These are phyloP conservation scores for Eucalyptus erythrocorys DNA, from an alignment of 345 rosid genomes.

Conservation along the genomic window DNA sequence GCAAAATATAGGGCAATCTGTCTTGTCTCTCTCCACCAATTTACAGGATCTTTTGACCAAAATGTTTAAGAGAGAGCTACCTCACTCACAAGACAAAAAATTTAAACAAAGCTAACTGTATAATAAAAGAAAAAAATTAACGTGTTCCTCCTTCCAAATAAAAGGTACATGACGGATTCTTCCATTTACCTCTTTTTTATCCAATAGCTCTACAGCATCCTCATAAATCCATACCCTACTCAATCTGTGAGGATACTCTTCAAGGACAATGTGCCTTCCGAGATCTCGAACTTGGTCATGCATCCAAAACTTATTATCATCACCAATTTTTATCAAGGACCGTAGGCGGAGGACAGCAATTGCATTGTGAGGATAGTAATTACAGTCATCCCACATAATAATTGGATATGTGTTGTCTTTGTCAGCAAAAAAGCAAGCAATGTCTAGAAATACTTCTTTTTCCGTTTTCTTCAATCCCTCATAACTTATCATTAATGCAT, in stretches of 20 bases:
- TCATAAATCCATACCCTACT: not conserved
- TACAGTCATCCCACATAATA: not conserved
- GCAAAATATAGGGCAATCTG: not conserved
- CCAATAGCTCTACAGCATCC: not conserved
- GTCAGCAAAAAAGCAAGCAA: not conserved
- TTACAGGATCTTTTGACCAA: not conserved
- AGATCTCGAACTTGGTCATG: not conserved
- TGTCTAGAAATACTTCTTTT: not conserved
- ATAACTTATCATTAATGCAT: not conserved
- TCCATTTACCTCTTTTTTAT: not conserved
- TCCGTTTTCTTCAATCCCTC: not conserved
- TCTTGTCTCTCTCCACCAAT: not conserved
- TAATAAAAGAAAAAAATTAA: not conserved
- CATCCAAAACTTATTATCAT: not conserved
- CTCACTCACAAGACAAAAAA: not conserved
- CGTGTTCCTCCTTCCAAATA: not conserved
- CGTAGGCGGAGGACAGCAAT: not conserved
- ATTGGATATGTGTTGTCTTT: not conserved
- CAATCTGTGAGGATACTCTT: not conserved
- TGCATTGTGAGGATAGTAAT: not conserved
- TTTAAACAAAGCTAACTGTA: not conserved
- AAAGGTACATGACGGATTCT: not conserved
- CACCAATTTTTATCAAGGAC: not conserved
- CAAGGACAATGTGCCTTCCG: not conserved
- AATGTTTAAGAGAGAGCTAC: not conserved